A percentile compares a stretch with the other conserved stretches of the same genome.
Evolutionary conservation across 2,329 filamentous ascomycete genomes (phyloP).

Genomic region (Aspergillus persii): DNA sequence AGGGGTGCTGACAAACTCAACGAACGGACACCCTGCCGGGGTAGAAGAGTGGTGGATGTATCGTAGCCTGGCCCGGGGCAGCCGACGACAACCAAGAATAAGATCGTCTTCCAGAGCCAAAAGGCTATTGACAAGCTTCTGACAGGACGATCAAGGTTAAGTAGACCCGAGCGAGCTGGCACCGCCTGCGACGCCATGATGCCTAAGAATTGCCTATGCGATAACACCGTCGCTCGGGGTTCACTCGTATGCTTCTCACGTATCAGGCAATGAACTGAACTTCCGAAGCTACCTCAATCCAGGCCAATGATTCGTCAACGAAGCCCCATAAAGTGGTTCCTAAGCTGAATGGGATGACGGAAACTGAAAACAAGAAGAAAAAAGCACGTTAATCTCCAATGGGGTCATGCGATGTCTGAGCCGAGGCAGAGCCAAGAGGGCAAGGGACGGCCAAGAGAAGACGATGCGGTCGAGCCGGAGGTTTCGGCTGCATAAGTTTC

Average conservation of each 20-base stretch:
- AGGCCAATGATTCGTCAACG: neutral
- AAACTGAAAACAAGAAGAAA: neutral
- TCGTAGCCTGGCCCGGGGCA: slow-evolving; percentile 63
- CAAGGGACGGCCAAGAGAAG: neutral
- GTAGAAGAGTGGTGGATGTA: slow-evolving; percentile 57
- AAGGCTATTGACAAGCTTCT: slow-evolving; percentile 44
- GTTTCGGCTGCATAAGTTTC: slow-evolving; percentile 7
- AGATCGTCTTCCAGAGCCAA: slow-evolving; percentile 55
- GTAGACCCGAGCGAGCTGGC: slow-evolving; percentile 14
- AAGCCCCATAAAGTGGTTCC: neutral
- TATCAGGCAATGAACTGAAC: neutral
- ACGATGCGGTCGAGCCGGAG: slow-evolving; percentile 8
- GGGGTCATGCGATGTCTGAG: neutral
- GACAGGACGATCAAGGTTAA: slow-evolving; percentile 31
- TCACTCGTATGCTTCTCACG: neutral
- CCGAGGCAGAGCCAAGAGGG: neutral
- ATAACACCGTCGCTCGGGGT: neutral
- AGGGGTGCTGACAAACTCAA: slow-evolving; percentile 27
- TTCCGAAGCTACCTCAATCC: neutral
- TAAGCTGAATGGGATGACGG: neutral
- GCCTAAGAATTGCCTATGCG: neutral
- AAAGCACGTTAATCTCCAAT: neutral
- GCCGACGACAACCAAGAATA: slow-evolving; percentile 49
- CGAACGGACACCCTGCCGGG: slow-evolving; percentile 18
- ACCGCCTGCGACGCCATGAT: slow-evolving; percentile 1